Base-by-base conservation (phyloP, 2,329 filamentous ascomycete genomes). In the Aspergillus fijiensis region DNA sequence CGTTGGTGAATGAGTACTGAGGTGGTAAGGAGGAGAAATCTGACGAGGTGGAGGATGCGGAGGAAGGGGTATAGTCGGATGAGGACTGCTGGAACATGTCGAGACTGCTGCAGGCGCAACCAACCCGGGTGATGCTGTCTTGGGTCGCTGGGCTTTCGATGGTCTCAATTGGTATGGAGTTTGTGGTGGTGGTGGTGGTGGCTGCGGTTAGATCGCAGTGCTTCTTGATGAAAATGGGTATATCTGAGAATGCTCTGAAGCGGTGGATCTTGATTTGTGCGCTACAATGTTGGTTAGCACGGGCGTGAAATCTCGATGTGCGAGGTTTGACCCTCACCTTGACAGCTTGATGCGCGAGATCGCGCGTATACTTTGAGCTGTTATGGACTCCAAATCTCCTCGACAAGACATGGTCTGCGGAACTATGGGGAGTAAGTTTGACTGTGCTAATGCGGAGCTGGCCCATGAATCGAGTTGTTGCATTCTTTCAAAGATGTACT, bases 251-350 rank as follows among this genome's bases (percentile, higher is more conserved):
- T 16, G 79, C 79, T 48, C 77, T 69, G 57, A 80, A 80, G n/a
- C 79, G 75, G 59, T 80, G 77, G 0, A 74, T 70, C 66, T 80
- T 80, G 33, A 80, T 80, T 64, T 77, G 76, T 11, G 78, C 76
- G 64, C 79, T 80, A 45, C 10, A 47, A 23, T 51, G 6, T 55
- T 67, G 60, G 62, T 52, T 60, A 49, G 54, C 25, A 29, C 27
- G 21, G 12, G 42, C n/a, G n/a, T 23, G 29, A 29, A 9, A 4
- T 4, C 5, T 16, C 23, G 54, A 59, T 58, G 33, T 11, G 6
- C 2, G 29, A 27, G 10, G 21, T 19, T 27, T 27, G 27, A 53
- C 60, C 14, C 63, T 3, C 19, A 79, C 78, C 78, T 80, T 48
- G 74, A 76, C 19, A 80, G 59, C 59, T 80, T 80, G 52, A 80